Percentiles rank a stretch among this genome's conserved stretches.
Evolutionary conservation across 192 early-diverging fungal species (phyloP).

Genomic region (Spizellomyces sp.): DNA sequence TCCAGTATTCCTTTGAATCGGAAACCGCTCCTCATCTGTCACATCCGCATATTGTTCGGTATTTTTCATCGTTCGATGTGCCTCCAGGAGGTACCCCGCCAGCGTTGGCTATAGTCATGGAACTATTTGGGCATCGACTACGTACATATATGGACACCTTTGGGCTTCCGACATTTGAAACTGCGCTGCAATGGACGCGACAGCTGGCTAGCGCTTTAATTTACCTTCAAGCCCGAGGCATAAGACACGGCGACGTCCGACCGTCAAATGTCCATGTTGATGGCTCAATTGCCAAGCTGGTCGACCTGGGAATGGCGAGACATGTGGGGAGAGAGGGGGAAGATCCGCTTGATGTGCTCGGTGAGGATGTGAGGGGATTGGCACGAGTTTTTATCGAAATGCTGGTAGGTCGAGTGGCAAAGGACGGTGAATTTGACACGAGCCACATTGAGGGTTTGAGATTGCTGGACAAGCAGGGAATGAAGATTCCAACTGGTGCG

Average conservation of each 20-base stretch:
- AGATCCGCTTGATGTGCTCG: not conserved
- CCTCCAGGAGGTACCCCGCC: not conserved
- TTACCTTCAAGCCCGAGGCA: slow-evolving; percentile 8
- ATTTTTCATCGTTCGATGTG: slow-evolving; percentile 7
- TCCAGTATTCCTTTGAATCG: slow-evolving; percentile 12
- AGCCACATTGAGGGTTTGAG: slow-evolving; percentile 3
- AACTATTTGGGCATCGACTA: slow-evolving; percentile 14
- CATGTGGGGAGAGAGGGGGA: slow-evolving; percentile 12
- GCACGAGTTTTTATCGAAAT: slow-evolving; percentile 11
- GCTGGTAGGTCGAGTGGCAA: not conserved
- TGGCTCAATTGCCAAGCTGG: slow-evolving; percentile 9
- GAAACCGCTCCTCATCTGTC: slow-evolving; percentile 12
- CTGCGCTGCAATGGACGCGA: not conserved
- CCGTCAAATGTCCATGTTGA: slow-evolving; percentile 15
- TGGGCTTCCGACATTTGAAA: not conserved
- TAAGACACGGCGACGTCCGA: slow-evolving; percentile 11
- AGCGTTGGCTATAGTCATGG: slow-evolving; percentile 9
- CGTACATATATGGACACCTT: slow-evolving; percentile 1
- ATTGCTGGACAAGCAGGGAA: not conserved
- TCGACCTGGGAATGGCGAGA: slow-evolving; percentile 8
- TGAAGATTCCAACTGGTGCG: not conserved
- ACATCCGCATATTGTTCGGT: slow-evolving; percentile 6
- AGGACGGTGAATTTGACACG: not conserved
- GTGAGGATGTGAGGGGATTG: slow-evolving; percentile 6
- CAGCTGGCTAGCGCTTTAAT: slow-evolving; percentile 5